These are phyloP conservation scores for Lotus japonicus DNA, from an alignment of 306 rosid genomes.

Conservation along the genomic window DNA sequence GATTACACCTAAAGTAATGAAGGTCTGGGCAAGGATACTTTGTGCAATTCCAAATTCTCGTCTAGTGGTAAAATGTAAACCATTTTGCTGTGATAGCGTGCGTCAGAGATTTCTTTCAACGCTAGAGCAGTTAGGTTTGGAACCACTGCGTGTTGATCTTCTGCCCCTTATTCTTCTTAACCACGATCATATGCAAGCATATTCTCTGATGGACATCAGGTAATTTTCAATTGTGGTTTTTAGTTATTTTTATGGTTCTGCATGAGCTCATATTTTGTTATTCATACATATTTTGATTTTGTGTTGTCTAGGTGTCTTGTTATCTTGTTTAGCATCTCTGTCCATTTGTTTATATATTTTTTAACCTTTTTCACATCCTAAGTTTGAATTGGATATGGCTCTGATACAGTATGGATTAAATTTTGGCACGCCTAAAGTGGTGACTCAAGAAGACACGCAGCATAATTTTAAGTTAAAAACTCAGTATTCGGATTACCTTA, in stretches of 20 bases:
- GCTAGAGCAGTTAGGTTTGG: slow-evolving; percentile 86
- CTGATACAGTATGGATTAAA: background rate
- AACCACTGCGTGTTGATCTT: slow-evolving; percentile 92
- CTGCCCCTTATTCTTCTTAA: slow-evolving; percentile 92
- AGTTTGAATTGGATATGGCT: background rate
- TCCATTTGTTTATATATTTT: background rate
- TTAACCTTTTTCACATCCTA: background rate
- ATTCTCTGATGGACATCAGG: slow-evolving; percentile 99
- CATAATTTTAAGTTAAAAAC: background rate
- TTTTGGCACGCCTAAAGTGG: background rate
- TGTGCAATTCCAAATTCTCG: slow-evolving; percentile 92
- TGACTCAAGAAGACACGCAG: background rate
- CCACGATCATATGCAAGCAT: slow-evolving; percentile 97
- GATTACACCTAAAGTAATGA: slow-evolving; percentile 93
- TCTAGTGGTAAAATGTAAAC: slow-evolving; percentile 95
- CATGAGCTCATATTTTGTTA: background rate
- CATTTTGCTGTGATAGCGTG: slow-evolving; percentile 97
- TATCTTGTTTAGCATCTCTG: background rate
- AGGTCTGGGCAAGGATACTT: slow-evolving; percentile 96
- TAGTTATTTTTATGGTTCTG: background rate
- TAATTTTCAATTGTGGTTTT: slow-evolving; percentile 26
- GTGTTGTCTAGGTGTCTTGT: background rate
- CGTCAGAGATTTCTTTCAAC: slow-evolving; percentile 80
- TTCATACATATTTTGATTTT: background rate
- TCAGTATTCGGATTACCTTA: background rate